A percentile compares a stretch with the other conserved stretches of the same genome.
These are phyloP conservation scores for Phytophthora tubulina DNA, from an alignment of 352 stramenopile species.

Conservation along the genomic window DNA sequence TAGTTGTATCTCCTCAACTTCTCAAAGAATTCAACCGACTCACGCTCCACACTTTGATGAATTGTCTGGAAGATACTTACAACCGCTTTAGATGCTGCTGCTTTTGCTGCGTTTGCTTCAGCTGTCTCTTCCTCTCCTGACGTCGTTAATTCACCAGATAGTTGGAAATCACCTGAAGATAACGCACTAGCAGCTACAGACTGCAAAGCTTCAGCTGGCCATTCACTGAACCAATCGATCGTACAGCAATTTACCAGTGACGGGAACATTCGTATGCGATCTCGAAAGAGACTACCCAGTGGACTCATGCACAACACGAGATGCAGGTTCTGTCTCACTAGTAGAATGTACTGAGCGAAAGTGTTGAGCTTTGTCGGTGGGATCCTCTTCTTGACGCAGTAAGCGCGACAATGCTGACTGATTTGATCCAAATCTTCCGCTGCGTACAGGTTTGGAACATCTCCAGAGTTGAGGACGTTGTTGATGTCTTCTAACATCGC, in stretches of 20 bases:
- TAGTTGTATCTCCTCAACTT: constrained; percentile 93
- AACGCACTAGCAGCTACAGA: constrained; percentile 67
- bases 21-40: constrained; percentile 87
- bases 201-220: constrained; percentile 84
- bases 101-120: constrained; percentile 27
- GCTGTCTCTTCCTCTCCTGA: constrained; percentile 23
- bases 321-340: constrained; percentile 93
- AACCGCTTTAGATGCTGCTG: constrained; percentile 42
- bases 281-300: constrained; percentile 90
- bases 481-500: constrained; percentile 97
- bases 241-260: constrained; percentile 92
- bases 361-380: constrained; percentile 95
- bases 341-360: constrained; percentile 94
- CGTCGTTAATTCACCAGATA: constrained; percentile 40
- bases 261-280: constrained; percentile 93
- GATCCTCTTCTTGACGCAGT: constrained; percentile 93
- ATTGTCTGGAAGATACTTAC: constrained; percentile 89
- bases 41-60: constrained; percentile 91
- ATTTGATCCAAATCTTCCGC: constrained; percentile 94
- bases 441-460: constrained; percentile 95
- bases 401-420: constrained; percentile 88
- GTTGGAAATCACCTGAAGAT: constrained; percentile 70
- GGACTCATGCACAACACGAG: constrained; percentile 95
- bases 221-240: constrained; percentile 92
- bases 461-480: constrained; percentile 95